Evolutionary conservation across 2,329 filamentous ascomycete genomes (phyloP).

Genomic region (Metarhizium guizhouense): DNA sequence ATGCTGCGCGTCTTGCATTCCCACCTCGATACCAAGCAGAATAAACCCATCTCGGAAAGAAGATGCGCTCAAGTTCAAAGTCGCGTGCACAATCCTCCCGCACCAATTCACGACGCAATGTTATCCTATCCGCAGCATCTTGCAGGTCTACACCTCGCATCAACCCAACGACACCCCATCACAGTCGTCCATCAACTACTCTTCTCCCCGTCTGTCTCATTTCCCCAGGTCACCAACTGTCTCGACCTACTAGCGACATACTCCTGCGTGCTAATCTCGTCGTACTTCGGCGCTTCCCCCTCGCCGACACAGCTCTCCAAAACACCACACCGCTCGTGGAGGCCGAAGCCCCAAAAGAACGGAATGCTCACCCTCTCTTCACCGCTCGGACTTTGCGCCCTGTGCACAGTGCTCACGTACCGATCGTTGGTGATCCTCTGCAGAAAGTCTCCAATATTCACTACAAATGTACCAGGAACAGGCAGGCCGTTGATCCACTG

Average conservation of each 20-base stretch:
- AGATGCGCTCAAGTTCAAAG: neutral
- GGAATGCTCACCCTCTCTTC: slow-evolving; percentile 33
- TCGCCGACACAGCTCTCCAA: slow-evolving; percentile 26
- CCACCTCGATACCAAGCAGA: no score
- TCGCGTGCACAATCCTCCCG: no score
- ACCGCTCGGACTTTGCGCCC: slow-evolving; percentile 30
- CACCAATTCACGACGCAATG: no score
- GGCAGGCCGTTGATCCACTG: slow-evolving; percentile 33
- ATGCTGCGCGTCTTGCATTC: no score
- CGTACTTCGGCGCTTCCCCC: slow-evolving; percentile 25
- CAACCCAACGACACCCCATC: neutral
- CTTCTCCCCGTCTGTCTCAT: neutral
- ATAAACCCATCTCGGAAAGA: neutral
- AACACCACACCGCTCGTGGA: slow-evolving; percentile 30
- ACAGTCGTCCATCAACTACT: neutral
- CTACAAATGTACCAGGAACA: slow-evolving; percentile 33
- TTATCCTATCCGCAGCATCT: no score
- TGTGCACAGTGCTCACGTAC: slow-evolving; percentile 39
- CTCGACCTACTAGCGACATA: neutral
- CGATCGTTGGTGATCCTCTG: slow-evolving; percentile 41
- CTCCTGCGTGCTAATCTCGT: slow-evolving; percentile 20
- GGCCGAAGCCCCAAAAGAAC: slow-evolving; percentile 35
- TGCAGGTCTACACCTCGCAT: neutral
- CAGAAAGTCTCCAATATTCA: slow-evolving; percentile 42
- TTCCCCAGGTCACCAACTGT: neutral